phyloP scores from a whole-genome alignment of 2,329 filamentous ascomycete species.

The Microsporum ferrugineum region DNA sequence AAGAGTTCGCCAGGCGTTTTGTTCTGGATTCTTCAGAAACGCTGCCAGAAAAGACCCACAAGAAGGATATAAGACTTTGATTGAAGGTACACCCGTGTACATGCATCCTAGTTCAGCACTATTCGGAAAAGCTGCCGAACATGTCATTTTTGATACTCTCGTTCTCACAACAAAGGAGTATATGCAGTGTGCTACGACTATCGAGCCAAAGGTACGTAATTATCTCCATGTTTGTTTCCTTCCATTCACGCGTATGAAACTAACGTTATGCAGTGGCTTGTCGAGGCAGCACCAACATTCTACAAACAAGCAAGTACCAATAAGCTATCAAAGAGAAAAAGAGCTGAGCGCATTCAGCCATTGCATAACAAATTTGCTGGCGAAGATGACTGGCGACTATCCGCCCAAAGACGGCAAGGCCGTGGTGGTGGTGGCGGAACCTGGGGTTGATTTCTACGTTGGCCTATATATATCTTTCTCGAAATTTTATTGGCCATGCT shows the following conservation, averaged over 20 bases:
- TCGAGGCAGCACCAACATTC: constrained; percentile 95
- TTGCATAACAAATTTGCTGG: constrained; percentile 84
- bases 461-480: neutral
- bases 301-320: constrained; percentile 94
- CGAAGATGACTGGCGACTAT: constrained; percentile 91
- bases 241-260: neutral
- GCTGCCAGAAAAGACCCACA: constrained; percentile 87
- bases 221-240: neutral
- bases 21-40: constrained; percentile 91
- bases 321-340: constrained; percentile 76
- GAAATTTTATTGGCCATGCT: neutral
- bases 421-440: constrained; percentile 82
- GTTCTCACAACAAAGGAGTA: constrained; percentile 67
- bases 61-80: constrained; percentile 95
- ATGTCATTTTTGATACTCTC: constrained; percentile 73
- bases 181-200: constrained; percentile 87
- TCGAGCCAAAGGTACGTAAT: constrained; percentile 63
- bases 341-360: constrained; percentile 88
- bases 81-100: constrained; percentile 88
- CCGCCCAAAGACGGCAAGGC: constrained; percentile 73
- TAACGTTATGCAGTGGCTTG: constrained; percentile 47
- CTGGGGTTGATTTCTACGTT: constrained; percentile 50
- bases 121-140: constrained; percentile 92
- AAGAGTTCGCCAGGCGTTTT: constrained; percentile 78
- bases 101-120: constrained; percentile 84